Evolutionary conservation across 176 grass and related monocot genomes (phyloP), one percentile per base, ranked within the genome.

Genomic region (Lolium perenne): DNA sequence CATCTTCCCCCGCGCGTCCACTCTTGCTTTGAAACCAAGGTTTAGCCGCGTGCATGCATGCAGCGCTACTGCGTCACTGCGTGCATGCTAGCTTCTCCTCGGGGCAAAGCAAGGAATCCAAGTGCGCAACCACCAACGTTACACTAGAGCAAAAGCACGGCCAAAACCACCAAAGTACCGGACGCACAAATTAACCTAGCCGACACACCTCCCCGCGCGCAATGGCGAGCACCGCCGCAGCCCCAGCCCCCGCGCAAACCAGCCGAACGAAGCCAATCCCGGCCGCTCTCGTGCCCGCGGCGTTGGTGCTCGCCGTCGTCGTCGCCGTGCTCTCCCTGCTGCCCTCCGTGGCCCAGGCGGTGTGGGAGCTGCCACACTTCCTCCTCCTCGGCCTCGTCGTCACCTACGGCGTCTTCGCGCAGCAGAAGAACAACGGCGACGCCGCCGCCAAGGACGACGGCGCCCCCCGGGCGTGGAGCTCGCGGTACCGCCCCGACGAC

Each of bases 321-420:
- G 66, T 81, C 0, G 89, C 72, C 13, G 79, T 85, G 38, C 38
- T 93, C 53, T 71, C 94, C 21, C 80, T 95, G 35, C 54, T 91
- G 81, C 85, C 91, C 2, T 89, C 94, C 14, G 65, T 89, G 80
- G 76, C 89, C 1, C 94, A 92, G 58, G 88, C 84, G 51, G 80
- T 87, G 73, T 93, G 93, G 93, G 93, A 95, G 75, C 64, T 93
- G 58, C 91, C 91, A 29, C 91, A 91, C 64, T 88, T 95, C 78
- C 61, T 95, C 35, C 82, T 95, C 68, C 90, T 95, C 41, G 91
- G 93, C 83, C 81, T 93, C 68, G 93, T 92, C 64, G 41, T 95
- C 64, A 82, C 91, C 49, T 93, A 93, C 46, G 91, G 93, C 63
- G 83, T 95, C 51, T 95, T 95, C 83, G 35, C 88, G 63, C 59